Conservation (phyloP, 345 rosid genomes). For the Hibiscus tridactylites region DNA sequence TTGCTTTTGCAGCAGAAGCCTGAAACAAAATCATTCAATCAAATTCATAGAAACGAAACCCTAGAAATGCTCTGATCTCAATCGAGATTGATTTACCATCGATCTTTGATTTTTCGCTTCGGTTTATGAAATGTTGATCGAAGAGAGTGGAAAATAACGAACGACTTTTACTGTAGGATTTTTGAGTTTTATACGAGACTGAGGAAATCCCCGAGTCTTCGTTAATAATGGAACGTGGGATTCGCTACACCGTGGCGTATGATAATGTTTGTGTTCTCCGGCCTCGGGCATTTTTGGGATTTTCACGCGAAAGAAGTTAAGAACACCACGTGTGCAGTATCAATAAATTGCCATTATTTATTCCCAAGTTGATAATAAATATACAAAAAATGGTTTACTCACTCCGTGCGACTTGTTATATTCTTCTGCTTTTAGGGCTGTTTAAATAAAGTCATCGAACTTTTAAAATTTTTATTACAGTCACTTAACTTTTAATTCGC, state of each 20-base stretch:
- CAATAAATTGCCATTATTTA: too few species aligned
- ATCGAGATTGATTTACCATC: slow-evolving; percentile 5
- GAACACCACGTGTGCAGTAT: background rate
- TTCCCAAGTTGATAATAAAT: background rate
- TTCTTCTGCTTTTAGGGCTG: background rate
- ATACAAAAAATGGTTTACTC: too few species aligned
- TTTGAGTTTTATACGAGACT: background rate
- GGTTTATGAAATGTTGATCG: background rate
- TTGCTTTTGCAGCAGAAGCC: slow-evolving; percentile 6
- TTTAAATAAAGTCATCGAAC: too few species aligned
- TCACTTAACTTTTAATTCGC: too few species aligned
- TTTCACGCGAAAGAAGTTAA: background rate
- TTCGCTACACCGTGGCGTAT: background rate
- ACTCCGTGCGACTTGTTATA: background rate
- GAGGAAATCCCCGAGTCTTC: background rate
- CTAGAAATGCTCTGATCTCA: background rate
- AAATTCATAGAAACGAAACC: background rate
- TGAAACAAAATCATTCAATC: background rate
- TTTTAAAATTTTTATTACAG: too few species aligned
- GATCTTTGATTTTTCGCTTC: background rate
- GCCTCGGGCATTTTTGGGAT: background rate
- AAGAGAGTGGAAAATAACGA: background rate
- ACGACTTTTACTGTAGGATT: background rate
- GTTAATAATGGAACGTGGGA: background rate
- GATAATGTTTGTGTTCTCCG: background rate